These are phyloP conservation scores for Penicillium sp. DNA, from an alignment of 2,329 filamentous ascomycete species.

Conservation along the genomic window DNA sequence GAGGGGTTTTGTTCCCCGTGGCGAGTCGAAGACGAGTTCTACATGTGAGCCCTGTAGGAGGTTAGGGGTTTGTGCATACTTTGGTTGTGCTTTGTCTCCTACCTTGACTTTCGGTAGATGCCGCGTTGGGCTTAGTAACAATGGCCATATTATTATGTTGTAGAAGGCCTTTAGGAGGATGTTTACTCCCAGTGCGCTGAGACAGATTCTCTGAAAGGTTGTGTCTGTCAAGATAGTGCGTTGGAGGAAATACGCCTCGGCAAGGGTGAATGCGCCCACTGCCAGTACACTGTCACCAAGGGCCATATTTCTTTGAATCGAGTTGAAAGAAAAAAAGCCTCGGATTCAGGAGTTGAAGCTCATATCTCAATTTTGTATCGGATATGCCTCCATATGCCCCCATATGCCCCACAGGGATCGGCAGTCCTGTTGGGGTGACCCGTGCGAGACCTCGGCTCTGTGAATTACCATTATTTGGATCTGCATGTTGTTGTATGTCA, in stretches of 20 bases:
- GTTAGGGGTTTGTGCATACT: background rate
- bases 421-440: conserved; percentile 3
- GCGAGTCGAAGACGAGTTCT: conserved; percentile 32
- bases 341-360: background rate
- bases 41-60: conserved; percentile 22
- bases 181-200: conserved; percentile 25
- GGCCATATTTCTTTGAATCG: background rate
- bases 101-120: conserved; percentile 45
- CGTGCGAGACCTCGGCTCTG: conserved; percentile 5
- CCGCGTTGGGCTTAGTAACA: conserved; percentile 50
- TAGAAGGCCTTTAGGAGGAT: conserved; percentile 31
- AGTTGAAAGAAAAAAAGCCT: background rate
- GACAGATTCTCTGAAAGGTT: conserved; percentile 22
- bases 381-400: background rate
- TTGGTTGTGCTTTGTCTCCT: background rate
- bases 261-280: conserved; percentile 21
- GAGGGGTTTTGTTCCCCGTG: conserved; percentile 29
- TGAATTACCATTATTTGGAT: background rate
- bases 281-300: conserved; percentile 3
- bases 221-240: conserved; percentile 23
- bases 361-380: background rate
- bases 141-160: conserved; percentile 48
- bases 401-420: background rate
- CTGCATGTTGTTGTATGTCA: background rate
- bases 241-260: conserved; percentile 30